phyloP scores from a whole-genome alignment of 768 basidiomycete species.

The Exidia glandulosa region DNA sequence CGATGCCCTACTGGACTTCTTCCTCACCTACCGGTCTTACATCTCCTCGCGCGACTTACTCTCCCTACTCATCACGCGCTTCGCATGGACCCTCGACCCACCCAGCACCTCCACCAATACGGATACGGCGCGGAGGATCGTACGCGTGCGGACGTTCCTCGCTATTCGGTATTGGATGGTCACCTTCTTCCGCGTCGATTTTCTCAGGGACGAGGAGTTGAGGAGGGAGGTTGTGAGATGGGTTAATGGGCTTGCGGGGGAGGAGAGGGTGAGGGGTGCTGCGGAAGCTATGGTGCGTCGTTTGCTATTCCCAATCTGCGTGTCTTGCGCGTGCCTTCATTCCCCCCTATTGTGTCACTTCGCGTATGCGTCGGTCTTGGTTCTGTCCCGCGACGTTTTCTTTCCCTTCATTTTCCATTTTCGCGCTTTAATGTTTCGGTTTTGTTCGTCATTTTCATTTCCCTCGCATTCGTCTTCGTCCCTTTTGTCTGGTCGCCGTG shows the following conservation, averaged over 20 bases:
- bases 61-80: slow-evolving; percentile 72
- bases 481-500: no score
- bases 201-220: slow-evolving; percentile 69
- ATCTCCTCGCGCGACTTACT: slow-evolving; percentile 69
- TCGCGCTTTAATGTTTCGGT: no score
- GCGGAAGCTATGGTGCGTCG: slow-evolving; percentile 64
- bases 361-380: slow-evolving; percentile 2
- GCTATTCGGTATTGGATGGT: slow-evolving; percentile 85
- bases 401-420: no score
- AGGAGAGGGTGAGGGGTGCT: slow-evolving; percentile 57
- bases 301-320: no score
- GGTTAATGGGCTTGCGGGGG: slow-evolving; percentile 66
- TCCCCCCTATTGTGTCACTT: neutral
- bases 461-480: no score
- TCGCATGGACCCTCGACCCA: slow-evolving; percentile 73
- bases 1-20: slow-evolving; percentile 80
- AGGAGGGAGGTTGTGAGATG: slow-evolving; percentile 62
- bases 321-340: neutral
- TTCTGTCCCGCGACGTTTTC: neutral
- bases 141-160: slow-evolving; percentile 81
- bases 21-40: slow-evolving; percentile 86
- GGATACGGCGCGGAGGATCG: slow-evolving; percentile 61
- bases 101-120: slow-evolving; percentile 27
- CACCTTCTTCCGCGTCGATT: slow-evolving; percentile 85
- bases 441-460: no score